These are phyloP conservation scores for Chlorella sp. DNA, from an alignment of 139 green algal species.

Conservation along the genomic window DNA sequence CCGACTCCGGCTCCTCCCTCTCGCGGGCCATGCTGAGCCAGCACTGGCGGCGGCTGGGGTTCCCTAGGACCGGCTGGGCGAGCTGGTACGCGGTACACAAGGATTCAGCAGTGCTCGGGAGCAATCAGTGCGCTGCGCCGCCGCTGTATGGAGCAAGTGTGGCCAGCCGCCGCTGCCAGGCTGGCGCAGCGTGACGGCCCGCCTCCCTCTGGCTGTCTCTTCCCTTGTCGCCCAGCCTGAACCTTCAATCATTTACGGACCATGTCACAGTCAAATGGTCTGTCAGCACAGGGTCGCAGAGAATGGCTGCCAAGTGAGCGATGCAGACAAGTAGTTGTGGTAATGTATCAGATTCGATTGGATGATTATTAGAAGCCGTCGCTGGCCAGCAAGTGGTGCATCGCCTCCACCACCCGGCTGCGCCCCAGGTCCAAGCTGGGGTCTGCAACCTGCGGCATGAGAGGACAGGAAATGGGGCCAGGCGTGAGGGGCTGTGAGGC, in stretches of 20 bases:
- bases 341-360: too few species aligned
- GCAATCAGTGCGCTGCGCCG: background rate
- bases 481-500: background rate
- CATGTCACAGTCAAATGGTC: too few species aligned
- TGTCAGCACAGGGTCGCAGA: too few species aligned
- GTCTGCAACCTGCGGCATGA: slow-evolving; percentile 28
- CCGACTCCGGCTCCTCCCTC: background rate
- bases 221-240: too few species aligned
- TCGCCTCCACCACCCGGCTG: slow-evolving; percentile 56
- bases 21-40: background rate
- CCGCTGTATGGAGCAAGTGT: too few species aligned
- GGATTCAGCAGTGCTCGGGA: background rate
- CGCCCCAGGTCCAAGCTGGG: slow-evolving; percentile 65
- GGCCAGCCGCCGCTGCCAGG: too few species aligned
- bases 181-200: too few species aligned
- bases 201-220: too few species aligned
- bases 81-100: background rate
- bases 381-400: slow-evolving; percentile 73
- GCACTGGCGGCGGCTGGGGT: too few species aligned
- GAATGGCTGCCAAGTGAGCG: too few species aligned
- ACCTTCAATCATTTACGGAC: too few species aligned
- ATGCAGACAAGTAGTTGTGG: too few species aligned
- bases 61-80: background rate
- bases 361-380: slow-evolving; percentile 73
- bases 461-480: background rate